phyloP scores from a whole-genome alignment of 164 flowering plant species.

The Macadamia tetraphylla region DNA sequence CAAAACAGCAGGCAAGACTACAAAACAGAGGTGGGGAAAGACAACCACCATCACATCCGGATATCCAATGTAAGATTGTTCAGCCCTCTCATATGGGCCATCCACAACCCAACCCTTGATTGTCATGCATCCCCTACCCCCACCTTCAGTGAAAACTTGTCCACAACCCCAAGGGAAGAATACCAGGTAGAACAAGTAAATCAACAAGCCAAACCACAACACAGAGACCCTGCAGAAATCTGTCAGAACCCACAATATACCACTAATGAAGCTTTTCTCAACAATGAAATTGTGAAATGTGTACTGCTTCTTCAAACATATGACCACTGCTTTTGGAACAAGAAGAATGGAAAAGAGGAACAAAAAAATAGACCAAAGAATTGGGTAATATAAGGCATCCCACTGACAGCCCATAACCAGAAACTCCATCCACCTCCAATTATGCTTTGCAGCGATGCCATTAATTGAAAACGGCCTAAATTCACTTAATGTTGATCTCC shows the following conservation, averaged over 20 bases:
- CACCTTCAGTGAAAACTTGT: conserved; percentile 53
- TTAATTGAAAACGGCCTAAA: conserved; percentile 77
- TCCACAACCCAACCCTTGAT: conserved; percentile 72
- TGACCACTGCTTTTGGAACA: conserved; percentile 43
- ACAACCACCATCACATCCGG: conserved; percentile 93
- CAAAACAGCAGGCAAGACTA: conserved; percentile 61
- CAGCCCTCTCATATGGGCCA: conserved; percentile 8
- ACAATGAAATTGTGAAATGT: conserved; percentile 36
- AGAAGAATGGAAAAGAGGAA: conserved; percentile 42
- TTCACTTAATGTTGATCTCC: conserved; percentile 48
- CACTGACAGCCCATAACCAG: conserved; percentile 91
- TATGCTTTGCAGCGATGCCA: conserved; percentile 43
- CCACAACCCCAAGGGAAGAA: conserved; percentile 84
- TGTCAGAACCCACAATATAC: conserved; percentile 42
- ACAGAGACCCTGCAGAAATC: conserved; percentile 46
- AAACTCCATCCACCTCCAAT: conserved; percentile 91
- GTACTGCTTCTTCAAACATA: conserved; percentile 38
- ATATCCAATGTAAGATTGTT: conserved; percentile 45
- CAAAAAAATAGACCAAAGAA: conserved; percentile 47
- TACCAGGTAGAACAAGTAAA: conserved; percentile 54
- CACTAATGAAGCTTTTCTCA: conserved; percentile 35
- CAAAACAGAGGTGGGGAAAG: conserved; percentile 61
- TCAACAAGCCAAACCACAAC: conserved; percentile 47
- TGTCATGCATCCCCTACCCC: conserved; percentile 63
- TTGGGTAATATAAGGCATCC: conserved; percentile 67